phyloP scores from a whole-genome alignment of 352 stramenopile species.

The Phytophthora tentaculata region DNA sequence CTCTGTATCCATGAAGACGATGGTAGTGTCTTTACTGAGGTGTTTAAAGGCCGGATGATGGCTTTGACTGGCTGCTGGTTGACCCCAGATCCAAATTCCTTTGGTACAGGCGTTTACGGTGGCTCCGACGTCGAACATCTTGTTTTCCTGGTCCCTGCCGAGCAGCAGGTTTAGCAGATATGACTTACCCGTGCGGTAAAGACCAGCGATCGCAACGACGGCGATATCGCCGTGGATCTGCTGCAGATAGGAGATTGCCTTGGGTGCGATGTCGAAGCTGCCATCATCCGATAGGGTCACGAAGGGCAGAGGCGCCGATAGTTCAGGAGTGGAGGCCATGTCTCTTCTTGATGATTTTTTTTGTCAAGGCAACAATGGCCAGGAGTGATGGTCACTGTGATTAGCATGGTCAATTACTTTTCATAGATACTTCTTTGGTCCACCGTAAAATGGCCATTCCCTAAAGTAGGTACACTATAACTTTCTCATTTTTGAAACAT shows the following conservation, averaged over 20 bases:
- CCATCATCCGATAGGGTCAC: constrained; percentile 75
- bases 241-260: constrained; percentile 69
- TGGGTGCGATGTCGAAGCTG: constrained; percentile 60
- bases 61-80: constrained; percentile 37
- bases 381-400: constrained; percentile 14
- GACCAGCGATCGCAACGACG: constrained; percentile 73
- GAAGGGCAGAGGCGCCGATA: constrained; percentile 62
- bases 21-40: constrained; percentile 49
- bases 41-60: constrained; percentile 44
- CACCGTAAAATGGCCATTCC: no score
- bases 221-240: constrained; percentile 65
- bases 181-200: constrained; percentile 84
- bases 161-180: constrained; percentile 81
- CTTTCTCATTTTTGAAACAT: no score
- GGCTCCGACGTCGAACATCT: constrained; percentile 78
- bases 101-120: constrained; percentile 84
- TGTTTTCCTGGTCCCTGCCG: constrained; percentile 45
- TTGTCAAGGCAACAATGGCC: neutral
- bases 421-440: no score
- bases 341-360: constrained; percentile 4
- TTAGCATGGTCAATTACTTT: no score
- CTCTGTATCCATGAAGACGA: constrained; percentile 84
- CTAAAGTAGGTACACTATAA: no score
- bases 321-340: neutral
- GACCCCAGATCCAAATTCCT: constrained; percentile 84